Percentiles rank a stretch among this genome's conserved stretches.
These are phyloP conservation scores for Talaromyces piceae DNA, from an alignment of 2,329 filamentous ascomycete genomes.

Conservation along the genomic window DNA sequence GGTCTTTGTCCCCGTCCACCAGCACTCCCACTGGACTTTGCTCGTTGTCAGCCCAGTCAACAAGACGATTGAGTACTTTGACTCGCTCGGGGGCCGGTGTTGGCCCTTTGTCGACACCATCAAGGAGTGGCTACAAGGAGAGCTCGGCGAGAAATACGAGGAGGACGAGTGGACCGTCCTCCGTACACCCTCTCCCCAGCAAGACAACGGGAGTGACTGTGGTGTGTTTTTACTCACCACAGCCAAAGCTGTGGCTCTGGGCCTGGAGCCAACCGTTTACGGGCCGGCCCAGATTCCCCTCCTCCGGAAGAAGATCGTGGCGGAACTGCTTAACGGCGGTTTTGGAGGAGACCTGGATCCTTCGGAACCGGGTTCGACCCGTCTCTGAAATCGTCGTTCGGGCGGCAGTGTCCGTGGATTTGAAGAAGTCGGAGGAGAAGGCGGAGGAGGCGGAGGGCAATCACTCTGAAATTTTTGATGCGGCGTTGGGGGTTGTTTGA, in stretches of 20 bases:
- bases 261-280: slow-evolving; percentile 37
- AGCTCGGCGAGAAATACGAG: slow-evolving; percentile 33
- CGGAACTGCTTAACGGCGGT: slow-evolving; percentile 40
- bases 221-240: slow-evolving; percentile 45
- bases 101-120: slow-evolving; percentile 25
- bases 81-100: slow-evolving; percentile 34
- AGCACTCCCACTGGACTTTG: slow-evolving; percentile 42
- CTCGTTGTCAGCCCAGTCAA: slow-evolving; percentile 37
- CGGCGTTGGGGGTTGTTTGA: not conserved
- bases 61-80: slow-evolving; percentile 42
- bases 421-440: not conserved
- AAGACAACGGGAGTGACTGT: slow-evolving; percentile 43
- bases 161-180: slow-evolving; percentile 39
- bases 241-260: slow-evolving; percentile 41
- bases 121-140: slow-evolving; percentile 36
- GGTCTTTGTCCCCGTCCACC: slow-evolving; percentile 43
- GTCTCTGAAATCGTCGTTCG: not conserved
- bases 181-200: slow-evolving; percentile 34
- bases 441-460: not conserved
- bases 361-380: slow-evolving; percentile 4
- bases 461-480: no score
- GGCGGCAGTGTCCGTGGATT: no score
- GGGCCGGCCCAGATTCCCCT: slow-evolving; percentile 31
- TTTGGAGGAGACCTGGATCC: slow-evolving; percentile 38
- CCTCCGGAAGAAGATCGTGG: slow-evolving; percentile 41